Evolutionary conservation across 139 green algal species (phyloP).

Genomic region (Chlorella sp.): DNA sequence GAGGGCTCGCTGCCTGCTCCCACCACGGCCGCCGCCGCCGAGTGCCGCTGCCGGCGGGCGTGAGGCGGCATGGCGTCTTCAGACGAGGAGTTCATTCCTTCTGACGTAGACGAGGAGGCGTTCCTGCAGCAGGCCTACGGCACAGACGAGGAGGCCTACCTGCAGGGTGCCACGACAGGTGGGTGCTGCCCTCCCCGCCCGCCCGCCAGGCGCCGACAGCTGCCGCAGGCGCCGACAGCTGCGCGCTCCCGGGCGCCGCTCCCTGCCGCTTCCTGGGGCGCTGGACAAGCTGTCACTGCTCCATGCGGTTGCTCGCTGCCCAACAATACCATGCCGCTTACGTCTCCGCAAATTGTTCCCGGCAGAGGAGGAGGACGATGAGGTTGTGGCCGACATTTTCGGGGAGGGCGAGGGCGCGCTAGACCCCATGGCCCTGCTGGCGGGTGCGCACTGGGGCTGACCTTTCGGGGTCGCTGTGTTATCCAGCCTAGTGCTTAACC

Average conservation of each 20-base stretch:
- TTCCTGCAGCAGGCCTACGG: conserved; percentile 26
- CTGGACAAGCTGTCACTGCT: too few species aligned
- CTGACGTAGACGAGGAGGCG: conserved; percentile 24
- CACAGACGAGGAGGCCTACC: conserved; percentile 30
- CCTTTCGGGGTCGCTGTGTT: too few species aligned
- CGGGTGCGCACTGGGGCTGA: not conserved
- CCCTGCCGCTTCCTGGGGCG: too few species aligned
- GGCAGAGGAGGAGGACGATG: conserved; percentile 24
- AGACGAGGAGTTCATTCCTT: conserved; percentile 15
- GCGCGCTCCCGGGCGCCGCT: too few species aligned
- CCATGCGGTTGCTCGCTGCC: not conserved
- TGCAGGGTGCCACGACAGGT: conserved; percentile 25
- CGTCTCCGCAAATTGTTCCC: not conserved
- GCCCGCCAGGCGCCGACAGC: too few species aligned
- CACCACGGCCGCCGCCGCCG: not conserved
- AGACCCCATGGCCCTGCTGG: conserved; percentile 56
- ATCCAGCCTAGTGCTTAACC: too few species aligned
- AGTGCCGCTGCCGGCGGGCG: not conserved
- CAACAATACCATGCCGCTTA: not conserved
- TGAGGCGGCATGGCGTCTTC: conserved; percentile 12
- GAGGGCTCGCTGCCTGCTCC: too few species aligned
- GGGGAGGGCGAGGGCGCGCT: not conserved
- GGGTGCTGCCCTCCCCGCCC: not conserved
- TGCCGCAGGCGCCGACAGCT: too few species aligned
- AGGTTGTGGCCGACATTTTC: conserved; percentile 8